These are phyloP conservation scores for Xylaria intraflava DNA, from an alignment of 495 filamentous ascomycete species.

Conservation along the genomic window DNA sequence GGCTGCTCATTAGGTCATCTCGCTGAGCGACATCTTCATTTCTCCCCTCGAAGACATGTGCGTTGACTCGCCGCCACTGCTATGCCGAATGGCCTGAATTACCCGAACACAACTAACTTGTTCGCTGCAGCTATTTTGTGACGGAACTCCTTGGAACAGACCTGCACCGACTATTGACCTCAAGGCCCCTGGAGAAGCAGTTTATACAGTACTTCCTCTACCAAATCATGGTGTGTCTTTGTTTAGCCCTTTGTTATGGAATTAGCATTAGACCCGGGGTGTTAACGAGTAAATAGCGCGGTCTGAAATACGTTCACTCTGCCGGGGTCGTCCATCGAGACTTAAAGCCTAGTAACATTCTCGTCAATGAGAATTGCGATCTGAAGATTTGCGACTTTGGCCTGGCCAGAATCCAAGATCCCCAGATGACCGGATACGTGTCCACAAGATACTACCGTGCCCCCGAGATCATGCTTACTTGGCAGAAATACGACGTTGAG, in stretches of 20 bases:
- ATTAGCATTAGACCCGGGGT: constrained; percentile 3
- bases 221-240: constrained; percentile 75
- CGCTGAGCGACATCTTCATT: constrained; percentile 98
- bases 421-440: constrained; percentile 99
- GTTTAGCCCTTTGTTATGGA: neutral
- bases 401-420: constrained; percentile 93
- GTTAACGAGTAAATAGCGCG: constrained; percentile 58
- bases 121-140: constrained; percentile 73
- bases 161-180: constrained; percentile 90
- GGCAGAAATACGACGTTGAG: constrained; percentile 99
- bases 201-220: constrained; percentile 99
- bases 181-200: constrained; percentile 93
- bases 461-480: constrained; percentile 99
- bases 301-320: constrained; percentile 98
- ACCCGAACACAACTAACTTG: constrained; percentile 21
- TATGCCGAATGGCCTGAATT: neutral
- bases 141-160: constrained; percentile 97
- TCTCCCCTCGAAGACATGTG: constrained; percentile 98
- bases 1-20: constrained; percentile 66
- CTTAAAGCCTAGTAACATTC: constrained; percentile 95
- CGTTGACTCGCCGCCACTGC: constrained; percentile 19
- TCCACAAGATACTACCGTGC: constrained; percentile 98
- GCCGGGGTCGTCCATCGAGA: constrained; percentile 97
- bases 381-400: constrained; percentile 99
- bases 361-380: constrained; percentile 99